These are phyloP conservation scores for Diaporthe ampelina DNA, from an alignment of 2,329 filamentous ascomycete species.

Conservation along the genomic window DNA sequence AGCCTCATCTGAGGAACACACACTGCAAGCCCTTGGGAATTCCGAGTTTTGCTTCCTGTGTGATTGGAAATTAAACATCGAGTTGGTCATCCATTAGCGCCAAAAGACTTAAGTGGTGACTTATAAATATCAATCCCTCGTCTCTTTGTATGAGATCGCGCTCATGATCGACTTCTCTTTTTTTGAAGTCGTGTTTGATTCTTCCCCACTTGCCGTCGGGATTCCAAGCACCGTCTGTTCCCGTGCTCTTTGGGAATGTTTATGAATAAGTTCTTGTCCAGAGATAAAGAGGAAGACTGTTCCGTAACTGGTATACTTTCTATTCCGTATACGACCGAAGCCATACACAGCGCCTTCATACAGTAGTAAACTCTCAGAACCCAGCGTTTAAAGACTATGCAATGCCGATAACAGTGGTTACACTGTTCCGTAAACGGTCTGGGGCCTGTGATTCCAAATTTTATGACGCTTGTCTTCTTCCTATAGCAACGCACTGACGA, in stretches of 20 bases:
- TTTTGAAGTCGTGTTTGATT: neutral
- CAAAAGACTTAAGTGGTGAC: too few relatives aligned
- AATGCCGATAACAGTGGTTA: too few relatives aligned
- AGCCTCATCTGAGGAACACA: too few relatives aligned
- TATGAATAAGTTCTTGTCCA: neutral
- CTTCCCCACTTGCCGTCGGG: neutral
- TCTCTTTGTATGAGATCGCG: neutral
- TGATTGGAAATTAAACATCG: neutral
- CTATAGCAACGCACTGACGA: neutral
- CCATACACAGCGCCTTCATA: too few relatives aligned
- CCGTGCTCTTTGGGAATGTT: neutral
- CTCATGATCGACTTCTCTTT: neutral
- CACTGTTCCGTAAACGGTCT: too few relatives aligned
- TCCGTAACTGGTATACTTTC: too few relatives aligned
- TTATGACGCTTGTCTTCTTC: neutral
- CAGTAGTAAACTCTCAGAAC: too few relatives aligned
- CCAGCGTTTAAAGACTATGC: too few relatives aligned
- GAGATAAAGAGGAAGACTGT: neutral
- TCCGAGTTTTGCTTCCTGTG: neutral
- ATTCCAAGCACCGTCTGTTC: neutral
- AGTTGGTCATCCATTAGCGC: too few relatives aligned
- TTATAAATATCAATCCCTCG: neutral
- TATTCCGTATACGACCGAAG: too few relatives aligned
- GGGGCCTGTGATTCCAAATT: neutral
- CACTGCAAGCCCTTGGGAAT: too few relatives aligned